Conservation (phyloP, 2,329 filamentous ascomycete genomes). For the Colletotrichum musae region DNA sequence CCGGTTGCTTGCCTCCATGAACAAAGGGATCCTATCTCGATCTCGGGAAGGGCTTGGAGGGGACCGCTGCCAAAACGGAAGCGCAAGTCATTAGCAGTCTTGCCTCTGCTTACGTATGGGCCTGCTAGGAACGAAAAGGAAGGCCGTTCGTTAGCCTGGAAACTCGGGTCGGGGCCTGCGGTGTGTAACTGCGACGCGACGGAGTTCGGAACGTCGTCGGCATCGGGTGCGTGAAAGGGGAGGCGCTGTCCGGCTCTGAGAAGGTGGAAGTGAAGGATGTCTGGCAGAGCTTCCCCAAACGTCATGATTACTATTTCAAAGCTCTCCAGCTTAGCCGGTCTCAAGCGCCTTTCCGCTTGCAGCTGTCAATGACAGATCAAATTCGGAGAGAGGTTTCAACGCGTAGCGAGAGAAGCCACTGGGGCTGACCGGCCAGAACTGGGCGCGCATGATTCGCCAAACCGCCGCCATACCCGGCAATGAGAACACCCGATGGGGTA, state of each 20-base stretch:
- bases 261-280: not conserved
- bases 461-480: slow-evolving; percentile 16
- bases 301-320: slow-evolving; percentile 19
- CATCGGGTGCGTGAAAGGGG: not conserved
- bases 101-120: not conserved
- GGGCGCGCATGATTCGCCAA: not conserved
- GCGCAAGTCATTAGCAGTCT: not conserved
- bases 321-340: not conserved
- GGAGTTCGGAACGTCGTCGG: not conserved
- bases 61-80: not conserved
- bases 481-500: not conserved
- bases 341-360: slow-evolving; percentile 19
- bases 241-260: too few species aligned
- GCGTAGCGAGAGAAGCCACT: slow-evolving; percentile 4
- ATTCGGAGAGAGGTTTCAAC: not conserved
- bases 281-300: slow-evolving; percentile 1
- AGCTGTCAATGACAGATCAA: slow-evolving; percentile 21
- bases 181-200: not conserved
- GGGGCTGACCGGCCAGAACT: not conserved
- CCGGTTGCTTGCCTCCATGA: too few species aligned
- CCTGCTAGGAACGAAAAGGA: not conserved
- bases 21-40: not conserved
- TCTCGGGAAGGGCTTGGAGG: not conserved
- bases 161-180: not conserved
- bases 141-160: not conserved